phyloP scores from a whole-genome alignment of 2,329 filamentous ascomycete species.

The Talaromyces sp. region DNA sequence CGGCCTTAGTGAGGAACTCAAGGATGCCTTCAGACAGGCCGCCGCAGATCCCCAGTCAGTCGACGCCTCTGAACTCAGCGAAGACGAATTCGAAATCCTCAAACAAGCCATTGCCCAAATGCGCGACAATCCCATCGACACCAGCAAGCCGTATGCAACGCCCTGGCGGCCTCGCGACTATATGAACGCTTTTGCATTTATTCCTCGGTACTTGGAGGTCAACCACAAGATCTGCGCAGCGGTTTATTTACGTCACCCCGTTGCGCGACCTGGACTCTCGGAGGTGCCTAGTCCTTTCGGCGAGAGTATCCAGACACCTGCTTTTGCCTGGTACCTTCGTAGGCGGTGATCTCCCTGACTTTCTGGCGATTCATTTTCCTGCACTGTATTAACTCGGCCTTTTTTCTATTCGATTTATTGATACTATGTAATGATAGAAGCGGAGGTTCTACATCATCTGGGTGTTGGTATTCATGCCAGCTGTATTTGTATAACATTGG shows the following conservation, averaged over 20 bases:
- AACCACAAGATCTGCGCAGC: slow-evolving; percentile 96
- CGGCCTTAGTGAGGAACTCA: slow-evolving; percentile 28
- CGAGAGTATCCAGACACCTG: slow-evolving; percentile 67
- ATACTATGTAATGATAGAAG: background rate
- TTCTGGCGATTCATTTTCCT: slow-evolving; percentile 12
- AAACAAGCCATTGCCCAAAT: slow-evolving; percentile 59
- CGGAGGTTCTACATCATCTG: background rate
- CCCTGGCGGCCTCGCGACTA: slow-evolving; percentile 84
- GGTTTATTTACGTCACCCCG: slow-evolving; percentile 90
- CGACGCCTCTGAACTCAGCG: slow-evolving; percentile 46
- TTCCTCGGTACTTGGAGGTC: slow-evolving; percentile 92
- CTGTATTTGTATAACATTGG: slow-evolving; percentile 9
- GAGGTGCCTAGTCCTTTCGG: slow-evolving; percentile 83
- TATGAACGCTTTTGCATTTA: slow-evolving; percentile 91
- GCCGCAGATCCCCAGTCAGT: slow-evolving; percentile 30
- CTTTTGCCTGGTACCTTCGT: slow-evolving; percentile 91
- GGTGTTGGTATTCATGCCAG: background rate
- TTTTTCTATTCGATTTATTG: slow-evolving; percentile 21
- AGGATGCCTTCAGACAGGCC: slow-evolving; percentile 33
- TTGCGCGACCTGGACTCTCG: slow-evolving; percentile 73
- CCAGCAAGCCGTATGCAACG: slow-evolving; percentile 77
- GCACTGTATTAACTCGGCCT: slow-evolving; percentile 36
- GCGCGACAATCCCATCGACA: slow-evolving; percentile 72
- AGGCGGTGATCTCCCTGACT: slow-evolving; percentile 54
- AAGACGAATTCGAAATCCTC: slow-evolving; percentile 46